Conservation (phyloP, 2,329 filamentous ascomycete genomes). For the Aureobasidium musti region DNA sequence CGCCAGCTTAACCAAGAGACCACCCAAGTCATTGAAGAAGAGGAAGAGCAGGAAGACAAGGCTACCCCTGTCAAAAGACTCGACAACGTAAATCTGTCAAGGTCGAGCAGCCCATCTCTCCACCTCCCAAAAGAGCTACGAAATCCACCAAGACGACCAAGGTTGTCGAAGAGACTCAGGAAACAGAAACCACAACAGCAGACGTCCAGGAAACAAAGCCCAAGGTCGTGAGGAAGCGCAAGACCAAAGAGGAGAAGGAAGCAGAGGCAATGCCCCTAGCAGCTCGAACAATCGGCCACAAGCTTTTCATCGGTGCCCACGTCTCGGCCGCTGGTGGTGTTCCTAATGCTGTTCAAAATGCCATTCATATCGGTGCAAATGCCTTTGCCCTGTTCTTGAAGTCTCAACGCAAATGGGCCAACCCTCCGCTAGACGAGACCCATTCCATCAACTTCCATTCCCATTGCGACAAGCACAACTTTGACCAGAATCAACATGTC, state of each 20-base stretch:
- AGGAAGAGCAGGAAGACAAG: constrained; percentile 28
- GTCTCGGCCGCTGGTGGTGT: constrained; percentile 89
- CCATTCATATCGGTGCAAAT: constrained; percentile 64
- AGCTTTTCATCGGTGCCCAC: constrained; percentile 89
- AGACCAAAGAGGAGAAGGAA: constrained; percentile 60
- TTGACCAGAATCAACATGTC: constrained; percentile 70
- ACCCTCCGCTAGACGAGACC: constrained; percentile 70
- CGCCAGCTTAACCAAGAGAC: constrained; percentile 20
- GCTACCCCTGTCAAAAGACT: constrained; percentile 27
- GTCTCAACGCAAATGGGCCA: constrained; percentile 92
- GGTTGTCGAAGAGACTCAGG: constrained; percentile 28
- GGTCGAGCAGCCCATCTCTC: neutral
- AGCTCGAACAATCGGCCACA: constrained; percentile 67
- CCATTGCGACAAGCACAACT: constrained; percentile 67
- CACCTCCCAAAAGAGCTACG: constrained; percentile 11
- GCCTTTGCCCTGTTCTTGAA: constrained; percentile 95
- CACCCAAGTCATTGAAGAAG: constrained; percentile 25
- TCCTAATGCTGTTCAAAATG: constrained; percentile 72
- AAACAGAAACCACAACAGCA: constrained; percentile 30
- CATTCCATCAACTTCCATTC: constrained; percentile 69
- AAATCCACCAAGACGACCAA: constrained; percentile 28
- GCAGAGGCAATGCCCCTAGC: constrained; percentile 65
- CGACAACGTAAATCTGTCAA: constrained; percentile 30
- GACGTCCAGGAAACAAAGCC: constrained; percentile 27
- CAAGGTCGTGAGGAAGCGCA: constrained; percentile 49